These are phyloP conservation scores for Capsicum baccatum DNA, from an alignment of 257 asterid species.

Conservation along the genomic window DNA sequence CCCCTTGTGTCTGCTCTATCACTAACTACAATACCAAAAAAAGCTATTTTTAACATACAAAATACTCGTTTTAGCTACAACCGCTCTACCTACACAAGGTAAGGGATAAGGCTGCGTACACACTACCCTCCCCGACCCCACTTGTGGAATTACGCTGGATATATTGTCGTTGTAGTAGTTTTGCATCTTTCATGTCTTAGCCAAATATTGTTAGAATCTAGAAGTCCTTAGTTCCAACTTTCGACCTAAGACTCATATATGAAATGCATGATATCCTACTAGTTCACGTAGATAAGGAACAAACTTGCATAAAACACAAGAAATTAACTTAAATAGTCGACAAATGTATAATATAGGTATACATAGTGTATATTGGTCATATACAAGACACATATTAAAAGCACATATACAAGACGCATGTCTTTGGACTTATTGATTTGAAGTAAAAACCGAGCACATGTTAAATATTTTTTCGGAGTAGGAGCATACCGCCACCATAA, in stretches of 20 bases:
- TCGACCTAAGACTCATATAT: background rate
- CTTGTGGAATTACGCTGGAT: no score
- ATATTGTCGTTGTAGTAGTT: no score
- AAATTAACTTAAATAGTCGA: background rate
- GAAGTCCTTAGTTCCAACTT: background rate
- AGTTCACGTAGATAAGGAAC: constrained; percentile 2
- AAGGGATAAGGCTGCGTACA: no score
- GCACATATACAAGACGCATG: background rate
- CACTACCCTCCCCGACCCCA: no score
- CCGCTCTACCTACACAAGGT: no score
- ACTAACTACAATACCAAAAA: constrained; percentile 43
- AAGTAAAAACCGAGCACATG: background rate
- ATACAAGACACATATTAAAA: no score
- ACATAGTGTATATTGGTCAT: no score
- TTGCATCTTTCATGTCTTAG: background rate
- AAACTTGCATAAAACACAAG: background rate
- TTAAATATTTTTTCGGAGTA: background rate
- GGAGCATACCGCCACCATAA: constrained; percentile 57
- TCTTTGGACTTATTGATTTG: background rate
- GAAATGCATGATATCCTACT: background rate
- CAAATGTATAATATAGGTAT: no score
- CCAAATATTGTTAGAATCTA: background rate
- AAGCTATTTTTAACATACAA: background rate
- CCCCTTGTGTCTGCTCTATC: constrained; percentile 69
- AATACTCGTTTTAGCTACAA: background rate